A percentile compares a stretch with the other conserved stretches of the same genome.
phyloP scores from a whole-genome alignment of 2,329 filamentous ascomycete species.

The Fusarium fujikuroi region DNA sequence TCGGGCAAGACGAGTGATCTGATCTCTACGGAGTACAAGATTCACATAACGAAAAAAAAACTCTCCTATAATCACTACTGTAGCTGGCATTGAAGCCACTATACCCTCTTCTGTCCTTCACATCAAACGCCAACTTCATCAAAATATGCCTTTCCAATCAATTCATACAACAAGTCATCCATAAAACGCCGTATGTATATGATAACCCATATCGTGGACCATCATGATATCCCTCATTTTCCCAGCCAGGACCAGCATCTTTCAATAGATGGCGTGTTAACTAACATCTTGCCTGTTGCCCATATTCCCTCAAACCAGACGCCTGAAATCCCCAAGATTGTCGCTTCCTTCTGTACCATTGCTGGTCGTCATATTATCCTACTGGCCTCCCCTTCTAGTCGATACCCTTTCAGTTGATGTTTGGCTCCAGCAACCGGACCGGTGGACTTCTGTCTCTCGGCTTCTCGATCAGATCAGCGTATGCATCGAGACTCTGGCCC shows the following conservation, averaged over 20 bases:
- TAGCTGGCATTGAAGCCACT: slow-evolving; percentile 1
- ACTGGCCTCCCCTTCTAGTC: background rate
- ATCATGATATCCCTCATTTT: slow-evolving; percentile 7
- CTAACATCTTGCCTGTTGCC: background rate
- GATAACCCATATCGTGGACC: slow-evolving; percentile 18
- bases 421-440: slow-evolving; percentile 37
- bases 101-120: background rate
- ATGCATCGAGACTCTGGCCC: slow-evolving; percentile 66
- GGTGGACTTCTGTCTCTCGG: slow-evolving; percentile 57
- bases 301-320: slow-evolving; percentile 11
- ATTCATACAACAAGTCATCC: background rate
- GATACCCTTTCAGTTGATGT: slow-evolving; percentile 29
- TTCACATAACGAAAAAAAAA: background rate
- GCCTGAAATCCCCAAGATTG: slow-evolving; percentile 12
- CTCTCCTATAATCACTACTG: background rate
- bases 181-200: slow-evolving; percentile 30
- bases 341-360: background rate
- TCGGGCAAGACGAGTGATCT: background rate
- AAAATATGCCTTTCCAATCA: background rate
- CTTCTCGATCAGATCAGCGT: slow-evolving; percentile 67
- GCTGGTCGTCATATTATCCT: background rate
- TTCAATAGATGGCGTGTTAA: background rate
- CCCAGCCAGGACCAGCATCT: background rate
- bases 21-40: background rate
- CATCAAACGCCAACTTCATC: background rate